Conservation (phyloP, 225 moss, liverwort and hornwort species). For the Thuidium tamariscinum region DNA sequence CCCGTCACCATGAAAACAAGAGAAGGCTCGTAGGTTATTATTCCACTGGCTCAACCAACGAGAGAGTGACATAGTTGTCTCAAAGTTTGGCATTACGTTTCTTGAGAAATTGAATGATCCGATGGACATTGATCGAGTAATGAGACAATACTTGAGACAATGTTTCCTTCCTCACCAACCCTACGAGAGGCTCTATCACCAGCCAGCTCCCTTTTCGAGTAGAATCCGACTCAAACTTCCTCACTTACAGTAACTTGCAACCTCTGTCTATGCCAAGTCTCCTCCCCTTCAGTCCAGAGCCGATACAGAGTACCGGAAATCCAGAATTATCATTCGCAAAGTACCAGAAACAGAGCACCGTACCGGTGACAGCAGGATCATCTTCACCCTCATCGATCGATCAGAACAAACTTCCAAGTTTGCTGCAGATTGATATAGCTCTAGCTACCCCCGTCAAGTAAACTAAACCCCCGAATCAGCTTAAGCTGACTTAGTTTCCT, state of each 20-base stretch:
- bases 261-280: not conserved
- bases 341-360: not conserved
- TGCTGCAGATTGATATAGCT: not conserved
- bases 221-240: not conserved
- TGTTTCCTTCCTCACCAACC: not conserved
- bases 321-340: too few species aligned
- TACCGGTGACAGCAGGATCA: not conserved
- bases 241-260: not conserved
- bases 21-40: not conserved
- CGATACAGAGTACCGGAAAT: too few species aligned
- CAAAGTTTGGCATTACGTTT: not conserved
- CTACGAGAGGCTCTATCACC: not conserved
- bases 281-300: not conserved
- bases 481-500: not conserved
- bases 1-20: not conserved
- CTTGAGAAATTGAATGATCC: not conserved
- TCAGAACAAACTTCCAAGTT: not conserved
- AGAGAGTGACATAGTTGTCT: not conserved
- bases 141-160: not conserved
- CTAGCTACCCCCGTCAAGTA: not conserved
- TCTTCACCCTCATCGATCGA: not conserved
- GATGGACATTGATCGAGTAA: not conserved
- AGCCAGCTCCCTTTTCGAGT: not conserved
- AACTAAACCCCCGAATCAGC: not conserved
- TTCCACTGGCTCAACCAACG: not conserved